Conservation (phyloP, 2,329 filamentous ascomycete species). For the Trichoderma afroharzianum region DNA sequence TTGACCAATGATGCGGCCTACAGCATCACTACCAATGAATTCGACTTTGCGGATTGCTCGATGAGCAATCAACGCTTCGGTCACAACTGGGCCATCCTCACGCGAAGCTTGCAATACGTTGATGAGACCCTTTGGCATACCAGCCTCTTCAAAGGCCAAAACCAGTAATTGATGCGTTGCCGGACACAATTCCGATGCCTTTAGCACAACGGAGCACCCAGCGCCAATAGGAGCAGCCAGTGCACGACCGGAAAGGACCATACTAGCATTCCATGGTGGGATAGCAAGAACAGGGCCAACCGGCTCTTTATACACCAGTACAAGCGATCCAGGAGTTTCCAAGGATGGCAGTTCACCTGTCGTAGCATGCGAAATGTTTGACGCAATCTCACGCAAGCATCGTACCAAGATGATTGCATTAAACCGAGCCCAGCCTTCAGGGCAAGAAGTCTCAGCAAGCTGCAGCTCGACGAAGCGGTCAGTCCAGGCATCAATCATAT, state of each 20-base stretch:
- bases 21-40: constrained; percentile 42
- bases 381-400: constrained; percentile 42
- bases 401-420: constrained; percentile 36
- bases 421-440: constrained; percentile 38
- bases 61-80: constrained; percentile 35
- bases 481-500: constrained; percentile 56
- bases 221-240: background rate
- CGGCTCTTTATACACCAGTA: constrained; percentile 55
- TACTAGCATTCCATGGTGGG: constrained; percentile 56
- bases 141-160: constrained; percentile 37
- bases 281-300: constrained; percentile 76
- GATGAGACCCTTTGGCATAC: constrained; percentile 38
- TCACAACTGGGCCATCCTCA: constrained; percentile 33
- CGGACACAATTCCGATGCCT: constrained; percentile 34
- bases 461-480: constrained; percentile 62
- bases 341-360: constrained; percentile 1
- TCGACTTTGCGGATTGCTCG: constrained; percentile 38
- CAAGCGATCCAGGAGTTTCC: background rate
- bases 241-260: background rate
- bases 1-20: constrained; percentile 40
- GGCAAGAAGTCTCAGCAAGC: constrained; percentile 45
- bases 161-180: constrained; percentile 32
- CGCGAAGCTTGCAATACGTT: constrained; percentile 36
- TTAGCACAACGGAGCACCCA: constrained; percentile 24
- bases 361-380: constrained; percentile 31